Base-by-base conservation (phyloP, 2,329 filamentous ascomycete species). In the Ceratocystiopsis minuta region DNA sequence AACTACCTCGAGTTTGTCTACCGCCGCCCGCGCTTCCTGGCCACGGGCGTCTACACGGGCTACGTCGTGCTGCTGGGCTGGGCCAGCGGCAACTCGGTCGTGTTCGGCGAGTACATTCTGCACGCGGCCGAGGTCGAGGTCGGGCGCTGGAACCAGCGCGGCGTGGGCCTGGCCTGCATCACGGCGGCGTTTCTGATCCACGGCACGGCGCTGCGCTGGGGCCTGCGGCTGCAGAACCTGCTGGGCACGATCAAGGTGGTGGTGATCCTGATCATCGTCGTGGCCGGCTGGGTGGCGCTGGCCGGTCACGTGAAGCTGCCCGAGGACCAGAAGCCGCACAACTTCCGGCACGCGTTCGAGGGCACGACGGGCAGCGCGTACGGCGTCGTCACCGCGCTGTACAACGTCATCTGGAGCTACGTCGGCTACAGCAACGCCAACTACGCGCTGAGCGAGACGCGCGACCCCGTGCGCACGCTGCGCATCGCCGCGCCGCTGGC, bases 381-480 rank as follows among this genome's bases (percentile, higher is more conserved):
- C 48, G 74, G 73, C 38, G 65, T 79, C 32, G 75, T 79, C n/a
- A 80, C 72, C 1, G 75, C 78, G 0, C 59, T 82, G 0, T 80
- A 79, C 63, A 81, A 80, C 50, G 75, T 81, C 47, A 76, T 81
- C 51, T 81, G 76, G 69, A 75, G 69, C 46, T 82, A 75, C 51
- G 69, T 78, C 48, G 77, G 77, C 18, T 78, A 77, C 62, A 71
- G 65, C 59, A 80, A 79, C 54, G 75, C 74, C 54, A 79, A 79
- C 59, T 78, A 80, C 51, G 72, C 67, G 37, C 61, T 76, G 31
- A 70, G 67, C 52, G 78, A 82, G 60, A 78, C 74, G 38, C 73
- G 67, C 53, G 71, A 79, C 55, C 77, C 77, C 0, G 67, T 75
- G 6, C 64, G 65, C 18, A 81, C 76, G 0, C 64, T 81, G 45